Percentiles rank a stretch among this genome's conserved stretches.
These are phyloP conservation scores for Castanea mollissima DNA, from an alignment of 306 rosid genomes.

Conservation along the genomic window DNA sequence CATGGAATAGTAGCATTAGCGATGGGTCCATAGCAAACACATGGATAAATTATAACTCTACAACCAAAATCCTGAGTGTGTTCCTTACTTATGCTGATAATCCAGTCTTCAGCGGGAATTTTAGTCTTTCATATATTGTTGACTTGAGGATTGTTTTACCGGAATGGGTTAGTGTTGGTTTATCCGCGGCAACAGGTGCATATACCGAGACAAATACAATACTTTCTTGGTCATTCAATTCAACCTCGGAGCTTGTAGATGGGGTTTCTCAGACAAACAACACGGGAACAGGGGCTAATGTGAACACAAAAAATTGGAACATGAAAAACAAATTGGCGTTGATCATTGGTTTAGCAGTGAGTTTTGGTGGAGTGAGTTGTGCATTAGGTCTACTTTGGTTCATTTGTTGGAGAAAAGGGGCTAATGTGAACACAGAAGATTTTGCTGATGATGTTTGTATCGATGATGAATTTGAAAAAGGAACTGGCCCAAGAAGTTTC, in stretches of 20 bases:
- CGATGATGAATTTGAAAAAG: not conserved
- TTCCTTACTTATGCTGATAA: slow-evolving; percentile 48
- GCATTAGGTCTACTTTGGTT: too few relatives aligned
- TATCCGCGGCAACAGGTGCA: slow-evolving; percentile 70
- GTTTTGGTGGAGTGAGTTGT: too few relatives aligned
- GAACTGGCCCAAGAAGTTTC: slow-evolving; percentile 24
- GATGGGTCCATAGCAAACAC: slow-evolving; percentile 47
- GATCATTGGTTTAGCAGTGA: not conserved
- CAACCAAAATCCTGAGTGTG: slow-evolving; percentile 51
- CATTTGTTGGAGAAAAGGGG: slow-evolving; percentile 31
- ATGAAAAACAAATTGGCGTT: slow-evolving; percentile 17
- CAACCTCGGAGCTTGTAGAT: slow-evolving; percentile 35
- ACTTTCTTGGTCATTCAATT: slow-evolving; percentile 65
- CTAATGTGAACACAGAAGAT: not conserved
- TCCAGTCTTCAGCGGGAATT: slow-evolving; percentile 35
- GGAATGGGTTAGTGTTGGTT: slow-evolving; percentile 59
- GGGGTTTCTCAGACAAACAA: too few relatives aligned
- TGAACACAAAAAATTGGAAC: not conserved
- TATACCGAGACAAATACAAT: slow-evolving; percentile 53
- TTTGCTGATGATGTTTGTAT: slow-evolving; percentile 23
- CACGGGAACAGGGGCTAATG: too few relatives aligned
- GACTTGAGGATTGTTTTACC: slow-evolving; percentile 62
- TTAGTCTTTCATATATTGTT: slow-evolving; percentile 38
- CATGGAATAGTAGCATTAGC: slow-evolving; percentile 54
- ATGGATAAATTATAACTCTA: slow-evolving; percentile 66